Evolutionary conservation across 2,329 filamentous ascomycete species (phyloP), one percentile per base, ranked within the genome.

Genomic region (Passalora sequoiae): DNA sequence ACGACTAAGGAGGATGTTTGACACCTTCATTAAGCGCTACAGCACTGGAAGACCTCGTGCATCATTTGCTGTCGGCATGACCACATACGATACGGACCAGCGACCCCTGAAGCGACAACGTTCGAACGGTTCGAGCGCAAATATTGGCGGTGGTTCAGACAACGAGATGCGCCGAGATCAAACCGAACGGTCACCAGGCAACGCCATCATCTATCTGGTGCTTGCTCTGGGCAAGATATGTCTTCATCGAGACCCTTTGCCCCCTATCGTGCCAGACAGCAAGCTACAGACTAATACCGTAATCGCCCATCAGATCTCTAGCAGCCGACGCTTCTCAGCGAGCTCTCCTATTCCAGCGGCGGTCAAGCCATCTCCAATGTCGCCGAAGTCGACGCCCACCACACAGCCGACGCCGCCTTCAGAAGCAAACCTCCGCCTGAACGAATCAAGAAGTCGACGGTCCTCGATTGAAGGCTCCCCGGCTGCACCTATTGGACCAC

Each of bases 211-310:
- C 1, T 74, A 96, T 2, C 73, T 91, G 3, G 80, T 95, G 1
- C 73, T 97, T 41, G 91, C 91, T 0, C 69, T 98, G 4, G 92
- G 92, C 13, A 89, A 88, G 59, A 84, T 97, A 9, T 91, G 86
- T 56, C 65, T 73, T 46, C 67, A 74, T 46, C 68, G 69, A 32
- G 60, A 68, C 3, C 68, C 70, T 13, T 57, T 83, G 8, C 76
- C 76, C 13, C 72, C 71, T 2, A 71, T 83, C 2, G 73, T 84
- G 6, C 73, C 71, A 12, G 73, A 78, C 46, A 69, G 66, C 33
- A 64, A 56, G 30, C 56, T 54, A 10, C 51, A 66, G 21, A 51
- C 53, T 3, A 63, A 62, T 42, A 37, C 72, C 1, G 33, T 54
- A 69, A 68, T 20, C 60, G 63, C 50, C 7, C 58, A 60, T 31